These are phyloP conservation scores for Emergomyces pasteurianus DNA, from an alignment of 2,329 filamentous ascomycete genomes.

Conservation along the genomic window DNA sequence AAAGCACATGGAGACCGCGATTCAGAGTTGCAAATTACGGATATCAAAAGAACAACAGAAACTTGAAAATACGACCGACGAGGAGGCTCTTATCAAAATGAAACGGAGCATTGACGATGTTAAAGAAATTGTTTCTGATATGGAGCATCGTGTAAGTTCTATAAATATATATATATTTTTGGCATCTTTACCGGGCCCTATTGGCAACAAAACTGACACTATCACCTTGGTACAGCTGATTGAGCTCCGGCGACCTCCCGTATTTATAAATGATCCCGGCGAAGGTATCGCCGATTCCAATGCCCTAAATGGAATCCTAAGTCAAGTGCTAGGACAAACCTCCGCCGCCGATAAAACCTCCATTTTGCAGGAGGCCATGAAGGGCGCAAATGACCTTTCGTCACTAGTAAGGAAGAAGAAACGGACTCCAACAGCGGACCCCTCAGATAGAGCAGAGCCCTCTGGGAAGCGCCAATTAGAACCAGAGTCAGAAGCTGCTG, in stretches of 20 bases:
- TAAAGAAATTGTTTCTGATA: constrained; percentile 49
- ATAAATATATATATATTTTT: not conserved
- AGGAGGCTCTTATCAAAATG: constrained; percentile 26
- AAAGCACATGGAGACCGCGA: constrained; percentile 48
- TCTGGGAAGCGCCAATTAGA: constrained; percentile 18
- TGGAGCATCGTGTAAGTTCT: constrained; percentile 44
- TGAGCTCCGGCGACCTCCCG: constrained; percentile 46
- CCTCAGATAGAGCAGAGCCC: constrained; percentile 3
- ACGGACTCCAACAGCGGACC: constrained; percentile 10
- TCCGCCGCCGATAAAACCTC: constrained; percentile 41
- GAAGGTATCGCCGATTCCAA: constrained; percentile 24
- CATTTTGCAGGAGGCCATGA: constrained; percentile 41
- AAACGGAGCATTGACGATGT: constrained; percentile 45
- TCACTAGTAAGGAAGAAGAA: constrained; percentile 47
- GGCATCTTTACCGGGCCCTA: not conserved
- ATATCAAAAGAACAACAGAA: constrained; percentile 42
- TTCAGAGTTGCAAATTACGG: constrained; percentile 44
- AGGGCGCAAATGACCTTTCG: constrained; percentile 47
- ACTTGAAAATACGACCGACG: constrained; percentile 30
- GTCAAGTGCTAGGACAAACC: constrained; percentile 43
- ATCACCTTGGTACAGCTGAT: constrained; percentile 29
- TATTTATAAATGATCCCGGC: constrained; percentile 31
- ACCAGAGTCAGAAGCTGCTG: constrained; percentile 6
- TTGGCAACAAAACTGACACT: not conserved
- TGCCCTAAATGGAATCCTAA: constrained; percentile 45